These are phyloP conservation scores for Oropetium thomaeum DNA, from an alignment of 176 grass and related monocot species.

Conservation along the genomic window DNA sequence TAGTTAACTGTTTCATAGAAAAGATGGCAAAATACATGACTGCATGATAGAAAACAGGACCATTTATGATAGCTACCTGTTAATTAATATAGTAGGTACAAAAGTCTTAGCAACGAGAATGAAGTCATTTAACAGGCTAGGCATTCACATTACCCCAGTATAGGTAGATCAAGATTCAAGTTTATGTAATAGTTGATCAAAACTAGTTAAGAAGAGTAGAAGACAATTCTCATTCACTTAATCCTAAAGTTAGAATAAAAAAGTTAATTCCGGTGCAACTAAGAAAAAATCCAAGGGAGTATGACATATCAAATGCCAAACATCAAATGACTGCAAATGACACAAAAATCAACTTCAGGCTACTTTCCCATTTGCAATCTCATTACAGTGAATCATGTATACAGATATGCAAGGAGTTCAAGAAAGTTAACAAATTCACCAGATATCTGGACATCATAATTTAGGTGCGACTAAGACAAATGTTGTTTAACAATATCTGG, in stretches of 20 bases:
- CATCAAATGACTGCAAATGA: not conserved
- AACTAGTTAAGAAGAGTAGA: no score
- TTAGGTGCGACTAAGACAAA: not conserved
- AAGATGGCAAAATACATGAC: conserved; percentile 5
- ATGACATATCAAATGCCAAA: not conserved
- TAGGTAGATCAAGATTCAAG: conserved; percentile 4
- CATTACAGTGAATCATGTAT: not conserved
- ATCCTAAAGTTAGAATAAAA: not conserved
- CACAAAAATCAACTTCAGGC: not conserved
- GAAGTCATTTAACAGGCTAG: not conserved
- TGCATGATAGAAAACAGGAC: not conserved
- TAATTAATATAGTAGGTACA: not conserved
- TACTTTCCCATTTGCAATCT: not conserved
- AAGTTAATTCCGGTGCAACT: no score
- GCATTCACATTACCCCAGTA: not conserved
- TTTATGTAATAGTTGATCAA: not conserved
- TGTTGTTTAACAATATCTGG: not conserved
- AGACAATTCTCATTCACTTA: not conserved
- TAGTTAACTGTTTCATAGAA: conserved; percentile 48
- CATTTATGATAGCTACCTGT: not conserved
- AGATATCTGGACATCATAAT: conserved; percentile 7
- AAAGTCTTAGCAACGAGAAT: not conserved
- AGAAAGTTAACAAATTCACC: not conserved
- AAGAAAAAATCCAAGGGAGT: no score
- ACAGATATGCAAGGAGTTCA: not conserved